Conservation (phyloP, 1,139 yeast genomes). For the Hansenula lynferdii region DNA sequence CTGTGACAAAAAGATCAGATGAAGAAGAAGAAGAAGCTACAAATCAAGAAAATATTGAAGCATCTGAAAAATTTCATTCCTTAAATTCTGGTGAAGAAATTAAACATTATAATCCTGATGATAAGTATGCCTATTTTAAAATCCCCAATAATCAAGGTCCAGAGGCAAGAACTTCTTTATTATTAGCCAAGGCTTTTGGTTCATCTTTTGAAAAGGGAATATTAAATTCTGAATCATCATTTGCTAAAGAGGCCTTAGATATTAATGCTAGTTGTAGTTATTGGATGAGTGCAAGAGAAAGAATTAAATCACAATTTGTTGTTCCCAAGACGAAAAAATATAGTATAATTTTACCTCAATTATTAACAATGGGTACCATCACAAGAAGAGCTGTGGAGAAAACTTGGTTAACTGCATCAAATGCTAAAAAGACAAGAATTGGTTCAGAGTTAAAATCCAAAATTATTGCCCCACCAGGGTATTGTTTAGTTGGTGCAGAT, state of each 20-base stretch:
- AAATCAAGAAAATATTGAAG: neutral
- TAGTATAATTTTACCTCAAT: constrained; percentile 67
- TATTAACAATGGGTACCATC: constrained; percentile 93
- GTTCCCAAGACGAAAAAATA: constrained; percentile 40
- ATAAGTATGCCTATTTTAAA: constrained; percentile 40
- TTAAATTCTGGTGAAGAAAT: neutral
- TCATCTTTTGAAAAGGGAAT: constrained; percentile 70
- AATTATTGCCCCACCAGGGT: constrained; percentile 84
- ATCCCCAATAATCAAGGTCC: constrained; percentile 95
- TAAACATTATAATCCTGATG: neutral
- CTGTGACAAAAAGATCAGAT: constrained; percentile 32
- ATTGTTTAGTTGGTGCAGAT: constrained; percentile 94
- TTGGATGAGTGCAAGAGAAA: constrained; percentile 88
- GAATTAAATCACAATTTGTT: constrained; percentile 83
- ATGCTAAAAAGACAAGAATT: constrained; percentile 76
- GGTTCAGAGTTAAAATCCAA: constrained; percentile 94
- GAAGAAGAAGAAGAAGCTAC: constrained; percentile 20
- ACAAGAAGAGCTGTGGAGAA: constrained; percentile 96
- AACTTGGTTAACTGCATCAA: constrained; percentile 97
- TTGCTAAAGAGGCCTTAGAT: constrained; percentile 73
- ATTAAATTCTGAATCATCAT: constrained; percentile 63
- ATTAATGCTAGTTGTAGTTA: constrained; percentile 81
- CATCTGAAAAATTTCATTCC: neutral
- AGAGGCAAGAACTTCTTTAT: constrained; percentile 63
- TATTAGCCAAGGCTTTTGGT: constrained; percentile 74